phyloP scores from a whole-genome alignment of 192 early-diverging fungal genomes.

The Podila epigama region DNA sequence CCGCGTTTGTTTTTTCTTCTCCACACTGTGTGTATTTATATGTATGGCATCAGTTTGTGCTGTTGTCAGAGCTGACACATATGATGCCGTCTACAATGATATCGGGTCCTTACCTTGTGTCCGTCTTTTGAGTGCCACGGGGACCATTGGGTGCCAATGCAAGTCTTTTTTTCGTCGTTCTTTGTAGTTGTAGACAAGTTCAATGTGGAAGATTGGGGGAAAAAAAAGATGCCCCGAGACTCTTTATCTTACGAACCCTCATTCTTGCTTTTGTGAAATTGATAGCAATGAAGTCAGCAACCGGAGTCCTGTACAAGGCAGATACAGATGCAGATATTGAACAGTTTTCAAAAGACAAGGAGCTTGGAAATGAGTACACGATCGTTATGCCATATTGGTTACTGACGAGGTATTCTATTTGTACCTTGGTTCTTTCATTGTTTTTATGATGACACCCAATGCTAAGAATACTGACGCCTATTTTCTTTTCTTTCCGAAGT shows the following conservation, averaged over 20 bases:
- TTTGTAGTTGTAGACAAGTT: not conserved
- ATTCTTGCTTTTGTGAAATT: not conserved
- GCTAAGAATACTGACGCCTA: no score
- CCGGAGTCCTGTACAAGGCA: constrained; percentile 65
- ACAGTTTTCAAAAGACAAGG: constrained; percentile 48
- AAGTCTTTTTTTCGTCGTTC: not conserved
- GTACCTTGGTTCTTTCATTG: no score
- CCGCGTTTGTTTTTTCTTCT: not conserved
- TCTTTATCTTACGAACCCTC: not conserved
- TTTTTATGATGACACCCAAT: not conserved
- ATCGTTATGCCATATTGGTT: constrained; percentile 69
- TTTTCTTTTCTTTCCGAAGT: constrained; percentile 50
- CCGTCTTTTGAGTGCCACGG: constrained; percentile 63
- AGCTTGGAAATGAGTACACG: constrained; percentile 56
- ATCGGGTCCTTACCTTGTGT: constrained; percentile 61
- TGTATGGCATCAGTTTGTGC: constrained; percentile 5
- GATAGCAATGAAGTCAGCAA: constrained; percentile 45
- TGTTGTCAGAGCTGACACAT: constrained; percentile 11
- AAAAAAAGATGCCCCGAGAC: not conserved
- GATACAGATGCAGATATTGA: constrained; percentile 56
- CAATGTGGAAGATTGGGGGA: not conserved
- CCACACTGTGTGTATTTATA: not conserved
- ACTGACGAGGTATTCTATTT: constrained; percentile 68
- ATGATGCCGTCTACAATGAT: constrained; percentile 53
- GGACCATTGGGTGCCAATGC: constrained; percentile 68